phyloP scores from a whole-genome alignment of 2,329 filamentous ascomycete species.

The Ceratocystis diversiconidia region DNA sequence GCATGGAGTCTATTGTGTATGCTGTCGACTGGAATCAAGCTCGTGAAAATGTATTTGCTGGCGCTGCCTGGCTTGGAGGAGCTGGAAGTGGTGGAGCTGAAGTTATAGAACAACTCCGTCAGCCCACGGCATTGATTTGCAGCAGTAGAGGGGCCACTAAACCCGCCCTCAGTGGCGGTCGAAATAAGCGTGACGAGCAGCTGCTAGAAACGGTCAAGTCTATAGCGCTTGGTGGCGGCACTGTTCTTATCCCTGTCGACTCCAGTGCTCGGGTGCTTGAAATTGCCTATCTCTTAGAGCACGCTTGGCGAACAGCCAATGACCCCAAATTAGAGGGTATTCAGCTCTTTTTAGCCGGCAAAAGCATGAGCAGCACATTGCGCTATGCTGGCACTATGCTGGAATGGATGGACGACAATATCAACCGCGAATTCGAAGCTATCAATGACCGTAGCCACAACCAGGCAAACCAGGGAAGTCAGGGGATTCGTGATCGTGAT shows the following conservation, averaged over 20 bases:
- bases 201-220: conserved; percentile 69
- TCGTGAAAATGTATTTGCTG: conserved; percentile 86
- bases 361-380: conserved; percentile 77
- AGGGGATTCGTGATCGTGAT: conserved; percentile 29
- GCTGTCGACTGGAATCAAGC: conserved; percentile 97
- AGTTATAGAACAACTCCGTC: conserved; percentile 83
- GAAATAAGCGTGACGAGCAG: conserved; percentile 71
- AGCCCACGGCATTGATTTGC: conserved; percentile 86
- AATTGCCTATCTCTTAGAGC: conserved; percentile 80
- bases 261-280: conserved; percentile 91
- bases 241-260: conserved; percentile 84
- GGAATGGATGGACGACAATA: conserved; percentile 97
- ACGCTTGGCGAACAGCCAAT: conserved; percentile 65
- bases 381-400: conserved; percentile 87
- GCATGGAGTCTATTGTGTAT: conserved; percentile 91
- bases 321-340: conserved; percentile 39
- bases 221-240: conserved; percentile 69
- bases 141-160: conserved; percentile 69
- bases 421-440: conserved; percentile 74
- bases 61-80: conserved; percentile 84
- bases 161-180: conserved; percentile 53
- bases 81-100: conserved; percentile 68
- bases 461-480: conserved; percentile 28
- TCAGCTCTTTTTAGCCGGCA: conserved; percentile 69
- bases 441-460: conserved; percentile 39